Evolutionary conservation across 805 yeast genomes (phyloP), one percentile per base, ranked within the genome.

Genomic region (Ascoidea rubescens): DNA sequence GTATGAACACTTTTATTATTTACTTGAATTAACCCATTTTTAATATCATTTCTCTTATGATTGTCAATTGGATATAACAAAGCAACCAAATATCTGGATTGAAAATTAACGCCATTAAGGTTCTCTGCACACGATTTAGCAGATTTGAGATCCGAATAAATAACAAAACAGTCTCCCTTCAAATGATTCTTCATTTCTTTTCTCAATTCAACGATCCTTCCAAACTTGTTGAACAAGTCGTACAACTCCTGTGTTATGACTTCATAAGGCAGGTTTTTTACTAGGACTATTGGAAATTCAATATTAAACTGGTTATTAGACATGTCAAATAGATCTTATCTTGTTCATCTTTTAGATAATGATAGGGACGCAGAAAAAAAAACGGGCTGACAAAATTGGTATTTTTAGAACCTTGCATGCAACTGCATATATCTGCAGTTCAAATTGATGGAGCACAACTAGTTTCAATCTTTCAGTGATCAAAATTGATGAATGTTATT

Each of bases 101-200:
- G 63, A 50, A 67, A 68, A 55, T 71, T 71, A 28, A 70, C 64
- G 3, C 76, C 76, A 57, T 70, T 71, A 49, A 70, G 55, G 42
- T 66, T 67, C 16, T 58, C 60, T 5, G 67, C 64, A 3, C 74
- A 74, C 51, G 54, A 53, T 6, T 54, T 53, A 5, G 74, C 71
- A 48, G 58, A 58, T 4, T 54, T 53, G 8, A 68, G 17, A 31
- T 65, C 62, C 33, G 59, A 58, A 60, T 63, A 71, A 2, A 71
- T 63, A 28, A 71, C 66, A 50, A 68, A 65, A 55, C 73, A 68
- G 14, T 70, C 65, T 5, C 73, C 58, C 43, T 53, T 69, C 16
- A 55, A 46, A 28, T 59, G 55, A 7, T 48, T 47, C 31, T 58
- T 56, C 5, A 47, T 47, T 16, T 56, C 53, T 43, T 50, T 53